These are phyloP conservation scores for Jamesozyma hellenica DNA, from an alignment of 805 yeast genomes.

Conservation along the genomic window DNA sequence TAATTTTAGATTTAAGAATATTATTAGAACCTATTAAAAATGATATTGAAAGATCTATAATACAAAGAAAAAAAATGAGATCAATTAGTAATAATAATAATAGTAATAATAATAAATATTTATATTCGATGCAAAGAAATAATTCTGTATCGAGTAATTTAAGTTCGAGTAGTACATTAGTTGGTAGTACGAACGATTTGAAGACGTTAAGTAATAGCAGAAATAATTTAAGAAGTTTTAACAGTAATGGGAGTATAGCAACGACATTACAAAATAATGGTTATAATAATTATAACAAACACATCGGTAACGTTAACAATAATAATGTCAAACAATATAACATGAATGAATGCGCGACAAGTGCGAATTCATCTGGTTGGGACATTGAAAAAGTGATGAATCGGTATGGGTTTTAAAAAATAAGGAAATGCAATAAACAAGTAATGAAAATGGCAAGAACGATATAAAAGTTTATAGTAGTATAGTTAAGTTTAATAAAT, in stretches of 20 bases:
- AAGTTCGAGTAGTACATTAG: constrained; percentile 12
- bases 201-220: not conserved
- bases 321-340: not conserved
- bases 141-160: constrained; percentile 9
- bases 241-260: too few species aligned
- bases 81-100: too few species aligned
- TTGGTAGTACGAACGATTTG: constrained; percentile 9
- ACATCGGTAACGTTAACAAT: not conserved
- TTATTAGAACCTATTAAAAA: constrained; percentile 49
- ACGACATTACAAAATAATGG: too few species aligned
- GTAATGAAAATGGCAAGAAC: too few species aligned
- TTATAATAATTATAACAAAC: too few species aligned
- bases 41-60: constrained; percentile 1
- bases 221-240: too few species aligned
- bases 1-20: constrained; percentile 53
- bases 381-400: constrained; percentile 10
- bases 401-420: constrained; percentile 9
- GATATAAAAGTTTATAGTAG: too few species aligned
- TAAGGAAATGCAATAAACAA: too few species aligned
- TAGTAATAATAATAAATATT: constrained; percentile 2
- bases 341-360: too few species aligned
- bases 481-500: too few species aligned
- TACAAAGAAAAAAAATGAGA: not conserved
- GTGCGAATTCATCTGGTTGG: constrained; percentile 3
- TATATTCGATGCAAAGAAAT: constrained; percentile 21